Base-by-base conservation (phyloP, 257 asterid species). In the Thymus quinquecostatus region DNA sequence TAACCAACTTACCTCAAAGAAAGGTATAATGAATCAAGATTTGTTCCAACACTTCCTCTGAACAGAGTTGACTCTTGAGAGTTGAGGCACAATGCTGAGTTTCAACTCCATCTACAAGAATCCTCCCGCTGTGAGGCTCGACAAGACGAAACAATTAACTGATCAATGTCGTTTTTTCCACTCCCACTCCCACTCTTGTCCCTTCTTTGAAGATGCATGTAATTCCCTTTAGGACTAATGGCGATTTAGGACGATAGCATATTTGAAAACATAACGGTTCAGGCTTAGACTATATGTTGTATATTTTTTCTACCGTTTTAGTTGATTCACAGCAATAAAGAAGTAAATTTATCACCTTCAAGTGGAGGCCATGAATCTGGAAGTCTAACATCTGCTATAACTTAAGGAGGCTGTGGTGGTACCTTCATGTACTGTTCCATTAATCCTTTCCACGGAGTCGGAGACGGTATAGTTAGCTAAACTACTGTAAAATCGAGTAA, bases 111-210 rank as follows among this genome's bases (percentile, higher is more conserved):
- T 92, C 97, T 70, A 89, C 47, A 3, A 83, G 45, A 28, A 89
- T 83, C 21, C 60, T 54, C 60, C 96, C 97, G 6, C 83, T 64
- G 44, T 69, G 75, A 40, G 97, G 97, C 74, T 92, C 97, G 41
- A 92, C 95, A 12, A 92, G 81, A 32, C 90, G 97, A 77, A 89
- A 92, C 81, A 92, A 67, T 2, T 96, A 84, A 68, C 92, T 80
- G 8, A 88, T 87, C 0, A 92, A 80, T 28, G 96, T 89, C 2
- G 96, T 87, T 76, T 89, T 92, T 28, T n/a, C 97, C 97, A 28
- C 97, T 92, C 72, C 97, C 96, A 92, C 85, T 58, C 97, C 97
- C 14, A 87, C 79, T 79, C 92, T 73, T 1, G 66, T 80, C 68
- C 90, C 96, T 86, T 85, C 93, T 49, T 49, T 70, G 80, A 92